Base-by-base conservation (phyloP, 2,329 filamentous ascomycete species). In the Arthrobotrys entomopaga region DNA sequence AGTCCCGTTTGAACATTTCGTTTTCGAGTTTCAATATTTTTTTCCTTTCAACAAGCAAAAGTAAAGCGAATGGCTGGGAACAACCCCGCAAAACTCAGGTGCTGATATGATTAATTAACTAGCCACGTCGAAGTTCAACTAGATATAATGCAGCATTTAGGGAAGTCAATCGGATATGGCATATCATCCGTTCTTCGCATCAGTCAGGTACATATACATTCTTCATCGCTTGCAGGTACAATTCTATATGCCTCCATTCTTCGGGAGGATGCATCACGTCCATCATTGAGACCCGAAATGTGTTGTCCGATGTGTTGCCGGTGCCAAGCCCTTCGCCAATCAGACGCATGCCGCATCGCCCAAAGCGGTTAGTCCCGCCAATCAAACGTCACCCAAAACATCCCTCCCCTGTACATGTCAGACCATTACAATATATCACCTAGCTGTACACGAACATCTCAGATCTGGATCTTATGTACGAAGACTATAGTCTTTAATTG, bases 241-340 rank as follows among this genome's bases (percentile, higher is more conserved):
- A 7, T 34, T 34, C 29, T 10, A 34, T 34, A 22, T 57, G 15
- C 10, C 13, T n/a, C n/a, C 15, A 40, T 54, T 54, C 52, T 22
- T 53, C 49, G 49, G 52, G 52, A 16, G n/a, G 52, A 29, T 50
- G 42, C 42, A 34, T 34, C 29, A 34, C 29, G 29, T 6, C 29
- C 5, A 10, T 34, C 5, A 10, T 34, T 10, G 5, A 34, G 10
- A 34, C 29, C 29, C 29, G 29, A 34, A n/a, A 34, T 34, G 29
- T 34, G 29, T 34, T 34, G 29, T 5, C 6, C 6, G 63, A 58
- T 70, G 65, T 70, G 65, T 70, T 70, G 65, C 43, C 40, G 46
- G 48, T 46, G 65, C 65, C 65, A 69, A 69, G 65, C 22, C 54
- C 19, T 48, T 69, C 65, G 70, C 70, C 70, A 74, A 74, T 74